Evolutionary conservation across 805 yeast genomes (phyloP), one percentile per base, ranked within the genome.

Genomic region (Pichia rugopelliculosa): DNA sequence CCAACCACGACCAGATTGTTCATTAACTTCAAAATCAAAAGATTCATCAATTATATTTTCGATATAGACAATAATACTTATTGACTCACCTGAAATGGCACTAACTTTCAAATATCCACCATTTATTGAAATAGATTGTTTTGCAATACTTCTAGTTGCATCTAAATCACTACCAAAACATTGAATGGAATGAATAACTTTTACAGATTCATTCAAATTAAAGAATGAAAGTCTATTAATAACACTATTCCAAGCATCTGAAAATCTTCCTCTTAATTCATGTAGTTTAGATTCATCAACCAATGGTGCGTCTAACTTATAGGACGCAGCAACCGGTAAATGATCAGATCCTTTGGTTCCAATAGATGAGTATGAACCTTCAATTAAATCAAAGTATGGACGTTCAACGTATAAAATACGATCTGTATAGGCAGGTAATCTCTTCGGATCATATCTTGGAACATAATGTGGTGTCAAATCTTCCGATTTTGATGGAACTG

Each of bases 391-490:
- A 18, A 51, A 41, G 7, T 52, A 56, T 4, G 63, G 21, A 6
- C 49, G 39, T 21, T 49, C 61, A 1, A 72, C 60, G 57, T 64
- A 72, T 20, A 79, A 56, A 3, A 80, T 70, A 27, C 86, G 67
- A 51, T 80, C 86, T 0, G 84, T 79, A 57, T 79, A 80, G 1
- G 83, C 75, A 0, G 86, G 84, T 7, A 65, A 60, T 42, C 84
- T 64, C 18, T 56, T 61, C 4, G 55, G 39, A 44, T 69, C 69
- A 39, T 59, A 60, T 22, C 40, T 25, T 15, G 53, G 53, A 13
- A 41, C 27, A 40, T 44, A 48, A 15, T 37, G 61, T 12, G 47
- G 42, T 1, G 17, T 24, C 6, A 7, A 22, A 13, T n/a, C 12
- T 13, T 42, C 20, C 9, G 33, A 4, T 7, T 13, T 17, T 8